Percentiles rank a stretch among this genome's conserved stretches.
Evolutionary conservation across 805 yeast species (phyloP).

Genomic region (Spathaspora hagerdaliae): DNA sequence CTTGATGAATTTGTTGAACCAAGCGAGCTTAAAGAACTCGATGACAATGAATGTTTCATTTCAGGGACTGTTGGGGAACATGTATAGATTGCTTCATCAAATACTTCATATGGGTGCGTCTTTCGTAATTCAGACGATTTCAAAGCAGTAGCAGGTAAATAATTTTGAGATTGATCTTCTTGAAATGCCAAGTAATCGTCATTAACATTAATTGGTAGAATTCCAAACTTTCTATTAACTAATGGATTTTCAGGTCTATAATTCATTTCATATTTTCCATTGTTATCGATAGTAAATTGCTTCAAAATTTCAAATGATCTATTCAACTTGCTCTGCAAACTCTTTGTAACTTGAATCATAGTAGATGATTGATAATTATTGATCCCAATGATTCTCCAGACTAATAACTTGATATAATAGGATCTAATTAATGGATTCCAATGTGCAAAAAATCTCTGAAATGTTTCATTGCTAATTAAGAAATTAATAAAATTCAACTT

Average conservation of each 20-base stretch:
- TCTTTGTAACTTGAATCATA: constrained; percentile 24
- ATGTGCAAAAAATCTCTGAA: constrained; percentile 63
- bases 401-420: constrained; percentile 59
- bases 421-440: constrained; percentile 78
- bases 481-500: constrained; percentile 50
- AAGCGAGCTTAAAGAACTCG: not conserved
- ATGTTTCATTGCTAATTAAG: constrained; percentile 47
- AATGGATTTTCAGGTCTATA: constrained; percentile 37
- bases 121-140: constrained; percentile 38
- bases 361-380: constrained; percentile 35
- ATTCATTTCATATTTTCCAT: constrained; percentile 14
- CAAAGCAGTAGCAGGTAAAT: constrained; percentile 2
- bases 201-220: constrained; percentile 30
- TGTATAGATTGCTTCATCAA: constrained; percentile 61
- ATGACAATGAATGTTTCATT: constrained; percentile 1
- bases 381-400: constrained; percentile 59
- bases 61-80: constrained; percentile 17
- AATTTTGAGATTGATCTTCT: constrained; percentile 7
- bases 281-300: constrained; percentile 21
- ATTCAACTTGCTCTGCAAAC: constrained; percentile 27
- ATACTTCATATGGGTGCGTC: constrained; percentile 58
- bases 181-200: constrained; percentile 16
- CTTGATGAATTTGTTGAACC: not conserved
- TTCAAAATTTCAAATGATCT: constrained; percentile 20
- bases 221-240: constrained; percentile 47